Evolutionary conservation across 2,329 filamentous ascomycete species (phyloP).

Genomic region (Ophiostoma sp.): DNA sequence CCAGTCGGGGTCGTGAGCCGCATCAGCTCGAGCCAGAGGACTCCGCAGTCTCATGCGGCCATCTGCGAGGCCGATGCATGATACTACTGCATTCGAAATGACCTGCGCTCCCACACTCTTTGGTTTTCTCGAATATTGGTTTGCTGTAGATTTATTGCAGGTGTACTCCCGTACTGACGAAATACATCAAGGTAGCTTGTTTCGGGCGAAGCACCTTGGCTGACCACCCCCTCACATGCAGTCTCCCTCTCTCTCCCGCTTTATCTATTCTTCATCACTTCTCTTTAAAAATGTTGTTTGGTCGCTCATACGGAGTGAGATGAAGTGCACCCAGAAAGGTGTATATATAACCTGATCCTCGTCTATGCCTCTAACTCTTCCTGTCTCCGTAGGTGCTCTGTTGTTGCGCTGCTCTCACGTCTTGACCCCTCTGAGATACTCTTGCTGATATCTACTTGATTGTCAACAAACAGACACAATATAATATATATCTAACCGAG

Average conservation of each 20-base stretch:
- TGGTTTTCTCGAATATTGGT: neutral
- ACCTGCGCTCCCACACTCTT: neutral
- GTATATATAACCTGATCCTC: neutral
- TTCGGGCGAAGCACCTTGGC: neutral
- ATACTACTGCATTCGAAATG: neutral
- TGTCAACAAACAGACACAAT: neutral
- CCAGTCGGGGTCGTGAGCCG: neutral
- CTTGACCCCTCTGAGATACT: neutral
- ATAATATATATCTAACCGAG: neutral
- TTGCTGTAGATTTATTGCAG: neutral
- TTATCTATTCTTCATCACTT: neutral
- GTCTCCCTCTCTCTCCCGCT: neutral
- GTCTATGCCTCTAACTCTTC: neutral
- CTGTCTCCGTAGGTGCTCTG: neutral
- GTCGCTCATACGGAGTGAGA: neutral
- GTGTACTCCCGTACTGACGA: neutral
- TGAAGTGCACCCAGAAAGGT: too few relatives aligned
- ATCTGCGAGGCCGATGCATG: neutral
- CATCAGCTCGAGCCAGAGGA: neutral
- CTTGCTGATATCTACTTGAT: neutral
- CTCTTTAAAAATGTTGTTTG: neutral
- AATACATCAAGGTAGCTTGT: neutral
- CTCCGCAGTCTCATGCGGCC: neutral
- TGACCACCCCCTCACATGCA: neutral
- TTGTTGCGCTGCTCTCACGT: neutral